A percentile compares a stretch with the other conserved stretches of the same genome.
Conservation (phyloP, 2,329 filamentous ascomycete species). For the Penicillium decumbens region DNA sequence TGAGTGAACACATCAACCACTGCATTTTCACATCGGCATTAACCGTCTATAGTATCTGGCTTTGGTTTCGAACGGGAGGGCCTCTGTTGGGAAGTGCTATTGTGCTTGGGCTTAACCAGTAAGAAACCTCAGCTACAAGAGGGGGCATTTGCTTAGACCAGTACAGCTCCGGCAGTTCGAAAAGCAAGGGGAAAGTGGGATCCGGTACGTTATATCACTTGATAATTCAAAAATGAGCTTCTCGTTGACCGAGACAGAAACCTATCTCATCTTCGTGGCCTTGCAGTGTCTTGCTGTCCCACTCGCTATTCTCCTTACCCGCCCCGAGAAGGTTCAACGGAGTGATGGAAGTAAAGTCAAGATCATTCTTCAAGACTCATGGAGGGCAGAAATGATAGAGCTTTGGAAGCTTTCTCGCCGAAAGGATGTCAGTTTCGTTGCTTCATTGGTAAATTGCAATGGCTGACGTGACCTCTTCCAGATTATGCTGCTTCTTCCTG, state of each 20-base stretch:
- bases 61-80: conserved; percentile 50
- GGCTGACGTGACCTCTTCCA: conserved; percentile 13
- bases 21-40: not conserved
- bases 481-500: conserved; percentile 40
- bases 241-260: conserved; percentile 19
- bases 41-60: conserved; percentile 35
- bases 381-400: conserved; percentile 38
- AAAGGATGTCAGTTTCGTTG: conserved; percentile 16
- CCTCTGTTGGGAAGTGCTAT: conserved; percentile 48
- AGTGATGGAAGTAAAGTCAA: conserved; percentile 40
- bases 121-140: not conserved
- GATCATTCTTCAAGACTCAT: conserved; percentile 37
- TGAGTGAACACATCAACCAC: not conserved
- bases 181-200: conserved; percentile 24
- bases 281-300: conserved; percentile 38
- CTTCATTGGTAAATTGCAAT: not conserved
- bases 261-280: conserved; percentile 44
- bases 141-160: not conserved
- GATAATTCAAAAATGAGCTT: not conserved
- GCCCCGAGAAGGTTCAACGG: conserved; percentile 43
- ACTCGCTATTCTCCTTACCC: conserved; percentile 38
- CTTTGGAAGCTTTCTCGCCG: conserved; percentile 29
- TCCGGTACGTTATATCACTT: conserved; percentile 15
- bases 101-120: conserved; percentile 44
- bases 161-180: conserved; percentile 11